Evolutionary conservation across 2,329 filamentous ascomycete species (phyloP).

Genomic region (Plenodomus tracheiphilus): DNA sequence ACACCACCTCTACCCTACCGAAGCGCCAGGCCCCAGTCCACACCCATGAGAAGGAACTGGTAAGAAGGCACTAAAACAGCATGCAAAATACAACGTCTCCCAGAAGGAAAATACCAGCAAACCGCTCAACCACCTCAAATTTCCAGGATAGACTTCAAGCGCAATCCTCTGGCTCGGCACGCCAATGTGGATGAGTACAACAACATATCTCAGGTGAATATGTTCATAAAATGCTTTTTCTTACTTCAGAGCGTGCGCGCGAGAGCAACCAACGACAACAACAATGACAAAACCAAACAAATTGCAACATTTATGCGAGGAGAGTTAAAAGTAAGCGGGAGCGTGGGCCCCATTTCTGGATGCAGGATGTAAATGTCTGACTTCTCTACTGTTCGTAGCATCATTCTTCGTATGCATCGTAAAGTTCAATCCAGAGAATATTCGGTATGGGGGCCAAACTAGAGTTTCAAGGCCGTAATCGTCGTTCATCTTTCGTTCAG

Average conservation of each 20-base stretch:
- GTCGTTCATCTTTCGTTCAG: constrained; percentile 37
- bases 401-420: constrained; percentile 48
- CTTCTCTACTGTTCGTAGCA: constrained; percentile 46
- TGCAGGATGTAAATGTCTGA: constrained; percentile 34
- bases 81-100: neutral
- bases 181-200: neutral
- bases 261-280: neutral
- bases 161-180: neutral
- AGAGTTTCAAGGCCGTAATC: constrained; percentile 37
- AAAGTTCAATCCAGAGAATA: constrained; percentile 36
- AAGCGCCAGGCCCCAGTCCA: neutral
- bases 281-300: constrained; percentile 18
- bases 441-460: constrained; percentile 24
- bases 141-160: neutral
- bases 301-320: constrained; percentile 17
- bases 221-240: neutral
- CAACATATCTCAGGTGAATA: neutral
- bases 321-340: constrained; percentile 24
- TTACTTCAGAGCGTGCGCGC: neutral
- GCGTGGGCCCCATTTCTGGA: constrained; percentile 35
- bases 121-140: neutral
- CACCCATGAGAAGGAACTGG: neutral
- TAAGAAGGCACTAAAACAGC: neutral
- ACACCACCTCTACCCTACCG: neutral
- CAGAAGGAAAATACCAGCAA: neutral